phyloP scores from a whole-genome alignment of 352 stramenopile genomes.

The Globisporangium nagaii region DNA sequence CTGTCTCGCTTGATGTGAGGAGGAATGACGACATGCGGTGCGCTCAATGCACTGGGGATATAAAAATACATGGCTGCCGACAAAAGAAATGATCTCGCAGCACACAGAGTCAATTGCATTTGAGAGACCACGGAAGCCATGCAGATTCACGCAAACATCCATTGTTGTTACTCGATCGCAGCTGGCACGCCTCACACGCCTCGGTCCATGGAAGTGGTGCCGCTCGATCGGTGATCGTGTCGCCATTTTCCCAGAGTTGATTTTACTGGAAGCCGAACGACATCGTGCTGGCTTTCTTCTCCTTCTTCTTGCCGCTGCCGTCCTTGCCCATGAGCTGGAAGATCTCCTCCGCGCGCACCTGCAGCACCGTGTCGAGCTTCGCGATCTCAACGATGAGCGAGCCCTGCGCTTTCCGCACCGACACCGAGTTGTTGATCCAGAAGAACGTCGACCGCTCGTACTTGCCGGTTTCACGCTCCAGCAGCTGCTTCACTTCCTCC shows the following conservation, averaged over 20 bases:
- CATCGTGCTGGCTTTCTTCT: conserved; percentile 3
- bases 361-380: conserved; percentile 32
- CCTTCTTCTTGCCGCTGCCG: background rate
- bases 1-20: too few relatives aligned
- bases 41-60: too few relatives aligned
- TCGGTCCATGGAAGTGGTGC: too few relatives aligned
- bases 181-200: too few relatives aligned
- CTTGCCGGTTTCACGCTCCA: conserved; percentile 19
- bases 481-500: conserved; percentile 35
- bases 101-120: too few relatives aligned
- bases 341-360: conserved; percentile 40
- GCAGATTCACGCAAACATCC: too few relatives aligned
- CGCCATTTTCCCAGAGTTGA: background rate
- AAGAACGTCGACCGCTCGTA: conserved; percentile 37
- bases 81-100: too few relatives aligned
- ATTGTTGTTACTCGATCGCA: too few relatives aligned
- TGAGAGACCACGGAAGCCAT: too few relatives aligned
- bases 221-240: too few relatives aligned
- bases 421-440: conserved; percentile 69
- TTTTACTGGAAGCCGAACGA: conserved; percentile 9
- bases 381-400: conserved; percentile 36
- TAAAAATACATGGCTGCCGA: too few relatives aligned
- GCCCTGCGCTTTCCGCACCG: conserved; percentile 29
- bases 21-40: too few relatives aligned
- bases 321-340: conserved; percentile 23